These are phyloP conservation scores for Kurtzmaniella quercitrusa DNA, from an alignment of 1,139 yeast species.

Conservation along the genomic window DNA sequence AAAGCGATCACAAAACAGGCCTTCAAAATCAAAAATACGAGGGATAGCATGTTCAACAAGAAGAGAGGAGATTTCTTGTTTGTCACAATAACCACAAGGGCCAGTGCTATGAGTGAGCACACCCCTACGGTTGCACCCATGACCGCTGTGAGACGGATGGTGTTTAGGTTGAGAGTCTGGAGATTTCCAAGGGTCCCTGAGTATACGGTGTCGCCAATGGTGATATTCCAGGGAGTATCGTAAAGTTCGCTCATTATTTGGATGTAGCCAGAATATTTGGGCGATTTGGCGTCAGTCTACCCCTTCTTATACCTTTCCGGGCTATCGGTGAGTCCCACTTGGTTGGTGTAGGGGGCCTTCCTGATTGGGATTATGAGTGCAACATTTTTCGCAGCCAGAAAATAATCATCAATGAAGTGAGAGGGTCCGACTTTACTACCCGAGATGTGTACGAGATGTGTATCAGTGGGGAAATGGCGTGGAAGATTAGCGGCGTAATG, in stretches of 20 bases:
- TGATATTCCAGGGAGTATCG: constrained; percentile 10
- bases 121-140: constrained; percentile 28
- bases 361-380: constrained; percentile 3
- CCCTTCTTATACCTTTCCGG: not conserved
- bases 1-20: constrained; percentile 55
- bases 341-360: not conserved
- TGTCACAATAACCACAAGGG: constrained; percentile 35
- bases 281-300: not conserved
- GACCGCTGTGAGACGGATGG: constrained; percentile 13
- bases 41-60: constrained; percentile 57
- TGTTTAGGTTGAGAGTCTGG: constrained; percentile 9
- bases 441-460: no score
- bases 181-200: constrained; percentile 9
- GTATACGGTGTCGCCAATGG: constrained; percentile 7
- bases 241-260: not conserved
- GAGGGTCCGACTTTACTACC: no score
- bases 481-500: no score
- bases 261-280: no score
- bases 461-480: no score
- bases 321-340: not conserved
- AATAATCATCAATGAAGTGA: not conserved
- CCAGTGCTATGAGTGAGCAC: constrained; percentile 19
- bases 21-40: constrained; percentile 52
- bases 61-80: constrained; percentile 64
- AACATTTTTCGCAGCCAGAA: constrained; percentile 3